Conservation (phyloP, 257 asterid species). For the Leptodermis oblonga region DNA sequence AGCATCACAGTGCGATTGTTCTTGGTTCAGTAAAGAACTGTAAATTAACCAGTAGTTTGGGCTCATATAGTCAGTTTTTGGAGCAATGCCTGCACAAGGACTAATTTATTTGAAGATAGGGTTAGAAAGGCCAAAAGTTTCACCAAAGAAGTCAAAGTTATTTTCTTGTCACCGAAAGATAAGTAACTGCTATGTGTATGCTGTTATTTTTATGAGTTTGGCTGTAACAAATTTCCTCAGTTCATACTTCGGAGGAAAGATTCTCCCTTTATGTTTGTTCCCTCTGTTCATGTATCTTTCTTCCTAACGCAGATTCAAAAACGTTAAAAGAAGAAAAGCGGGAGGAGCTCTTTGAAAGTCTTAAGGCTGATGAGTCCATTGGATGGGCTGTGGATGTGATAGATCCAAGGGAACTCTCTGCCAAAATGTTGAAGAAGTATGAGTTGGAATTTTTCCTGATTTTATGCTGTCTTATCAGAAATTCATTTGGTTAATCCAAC, state of each 20-base stretch:
- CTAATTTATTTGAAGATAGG: not conserved
- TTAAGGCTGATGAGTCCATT: slow-evolving; percentile 73
- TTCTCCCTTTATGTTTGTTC: not conserved
- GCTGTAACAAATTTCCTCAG: not conserved
- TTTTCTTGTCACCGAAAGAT: not conserved
- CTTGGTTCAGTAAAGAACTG: not conserved
- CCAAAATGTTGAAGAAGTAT: slow-evolving; percentile 88
- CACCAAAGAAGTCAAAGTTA: not conserved
- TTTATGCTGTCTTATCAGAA: slow-evolving; percentile 5
- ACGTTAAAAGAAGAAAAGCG: slow-evolving; percentile 92
- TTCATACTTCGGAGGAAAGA: not conserved
- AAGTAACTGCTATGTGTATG: not conserved
- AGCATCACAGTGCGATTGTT: not conserved
- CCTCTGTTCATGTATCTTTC: not conserved
- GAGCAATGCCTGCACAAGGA: not conserved
- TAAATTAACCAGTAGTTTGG: not conserved
- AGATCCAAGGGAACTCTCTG: slow-evolving; percentile 89
- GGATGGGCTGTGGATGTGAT: slow-evolving; percentile 97
- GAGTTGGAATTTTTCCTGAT: slow-evolving; percentile 15
- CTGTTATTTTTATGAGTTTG: not conserved
- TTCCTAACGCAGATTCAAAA: slow-evolving; percentile 63
- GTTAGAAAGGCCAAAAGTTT: not conserved
- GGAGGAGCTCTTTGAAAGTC: slow-evolving; percentile 82
- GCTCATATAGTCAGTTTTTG: not conserved
- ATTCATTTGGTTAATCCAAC: slow-evolving; percentile 13